phyloP scores from a whole-genome alignment of 352 stramenopile genomes.

The Labyrinthula sp. region DNA sequence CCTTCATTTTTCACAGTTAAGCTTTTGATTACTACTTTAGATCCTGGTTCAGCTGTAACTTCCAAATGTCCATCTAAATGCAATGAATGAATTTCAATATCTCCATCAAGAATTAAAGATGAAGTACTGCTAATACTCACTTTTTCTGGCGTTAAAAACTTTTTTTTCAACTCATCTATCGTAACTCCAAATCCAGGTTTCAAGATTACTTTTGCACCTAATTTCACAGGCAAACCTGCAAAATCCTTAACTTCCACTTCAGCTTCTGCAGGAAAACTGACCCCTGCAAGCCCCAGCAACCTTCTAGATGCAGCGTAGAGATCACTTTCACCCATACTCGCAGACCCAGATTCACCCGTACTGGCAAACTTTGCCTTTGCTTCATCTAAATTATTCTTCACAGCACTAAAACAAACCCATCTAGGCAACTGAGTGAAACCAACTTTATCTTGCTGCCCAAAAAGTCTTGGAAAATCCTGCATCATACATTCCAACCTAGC shows the following conservation, averaged over 20 bases:
- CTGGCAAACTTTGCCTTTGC: constrained; percentile 28
- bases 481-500: constrained; percentile 79
- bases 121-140: constrained; percentile 45
- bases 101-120: constrained; percentile 46
- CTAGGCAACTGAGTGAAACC: constrained; percentile 56
- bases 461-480: constrained; percentile 70
- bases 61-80: constrained; percentile 48
- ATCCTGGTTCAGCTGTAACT: constrained; percentile 41
- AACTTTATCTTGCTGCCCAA: constrained; percentile 42
- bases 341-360: constrained; percentile 31
- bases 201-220: constrained; percentile 31
- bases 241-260: constrained; percentile 32
- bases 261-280: no score
- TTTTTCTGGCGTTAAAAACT: constrained; percentile 40
- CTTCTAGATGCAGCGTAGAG: constrained; percentile 18
- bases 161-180: constrained; percentile 39
- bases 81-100: constrained; percentile 47
- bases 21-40: constrained; percentile 39
- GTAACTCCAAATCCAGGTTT: constrained; percentile 26
- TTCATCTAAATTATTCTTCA: constrained; percentile 36
- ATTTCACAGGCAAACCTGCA: constrained; percentile 12
- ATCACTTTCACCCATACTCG: constrained; percentile 31
- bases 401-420: constrained; percentile 52
- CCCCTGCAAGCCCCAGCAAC: constrained; percentile 13
- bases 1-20: constrained; percentile 45